phyloP scores from a whole-genome alignment of 2,329 filamentous ascomycete genomes.

The Shiraia bambusicola region DNA sequence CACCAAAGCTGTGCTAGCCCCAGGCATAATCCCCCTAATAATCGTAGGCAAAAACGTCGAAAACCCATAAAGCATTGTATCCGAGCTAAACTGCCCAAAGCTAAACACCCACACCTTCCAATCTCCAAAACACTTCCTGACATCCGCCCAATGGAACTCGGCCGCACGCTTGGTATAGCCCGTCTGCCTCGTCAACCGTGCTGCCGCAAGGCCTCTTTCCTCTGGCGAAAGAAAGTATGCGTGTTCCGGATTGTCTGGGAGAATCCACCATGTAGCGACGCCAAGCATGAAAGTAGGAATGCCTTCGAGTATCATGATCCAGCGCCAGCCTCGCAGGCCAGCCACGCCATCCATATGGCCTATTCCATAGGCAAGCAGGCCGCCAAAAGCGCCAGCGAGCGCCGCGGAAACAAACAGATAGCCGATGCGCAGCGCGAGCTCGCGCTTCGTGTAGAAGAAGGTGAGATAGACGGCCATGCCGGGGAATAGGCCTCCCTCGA shows the following conservation, averaged over 20 bases:
- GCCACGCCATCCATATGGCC: constrained; percentile 69
- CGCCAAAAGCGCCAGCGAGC: constrained; percentile 70
- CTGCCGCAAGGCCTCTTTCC: constrained; percentile 61
- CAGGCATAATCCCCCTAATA: constrained; percentile 65
- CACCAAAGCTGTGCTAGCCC: constrained; percentile 64
- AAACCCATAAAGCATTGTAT: constrained; percentile 78
- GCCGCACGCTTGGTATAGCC: constrained; percentile 52
- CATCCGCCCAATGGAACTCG: constrained; percentile 62
- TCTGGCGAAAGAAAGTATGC: constrained; percentile 61
- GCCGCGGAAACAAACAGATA: constrained; percentile 73
- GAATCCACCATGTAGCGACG: constrained; percentile 52
- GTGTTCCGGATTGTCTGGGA: constrained; percentile 68
- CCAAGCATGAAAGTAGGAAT: constrained; percentile 29
- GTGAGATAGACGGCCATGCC: constrained; percentile 70
- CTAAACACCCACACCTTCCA: constrained; percentile 76
- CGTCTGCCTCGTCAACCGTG: constrained; percentile 54
- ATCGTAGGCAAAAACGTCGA: constrained; percentile 79
- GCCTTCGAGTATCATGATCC: constrained; percentile 35
- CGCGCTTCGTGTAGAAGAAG: constrained; percentile 73
- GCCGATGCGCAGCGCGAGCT: constrained; percentile 70
- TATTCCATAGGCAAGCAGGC: constrained; percentile 72
- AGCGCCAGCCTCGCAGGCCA: constrained; percentile 47
- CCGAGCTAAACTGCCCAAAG: constrained; percentile 68
- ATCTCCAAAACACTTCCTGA: constrained; percentile 67
- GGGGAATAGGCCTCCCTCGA: constrained; percentile 72